Conservation (phyloP, 2,329 filamentous ascomycete genomes). For the Fonsecaea multimorphosa region DNA sequence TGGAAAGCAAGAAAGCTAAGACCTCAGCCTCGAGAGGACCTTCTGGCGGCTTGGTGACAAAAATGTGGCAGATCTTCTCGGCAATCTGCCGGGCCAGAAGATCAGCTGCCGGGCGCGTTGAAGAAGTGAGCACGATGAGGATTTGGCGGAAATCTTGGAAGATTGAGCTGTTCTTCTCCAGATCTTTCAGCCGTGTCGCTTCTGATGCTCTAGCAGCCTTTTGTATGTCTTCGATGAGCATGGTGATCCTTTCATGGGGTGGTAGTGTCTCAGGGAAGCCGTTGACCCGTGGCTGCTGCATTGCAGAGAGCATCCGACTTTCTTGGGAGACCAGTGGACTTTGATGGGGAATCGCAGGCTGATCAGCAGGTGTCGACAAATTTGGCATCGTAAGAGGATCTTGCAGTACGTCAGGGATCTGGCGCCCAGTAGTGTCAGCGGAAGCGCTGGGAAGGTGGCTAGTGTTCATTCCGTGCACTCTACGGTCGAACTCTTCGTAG, state of each 20-base stretch:
- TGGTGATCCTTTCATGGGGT: constrained; percentile 60
- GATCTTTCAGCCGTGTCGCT: constrained; percentile 64
- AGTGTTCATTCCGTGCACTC: constrained; percentile 69
- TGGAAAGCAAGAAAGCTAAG: constrained; percentile 65
- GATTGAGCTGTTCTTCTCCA: constrained; percentile 61
- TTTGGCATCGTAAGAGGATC: constrained; percentile 67
- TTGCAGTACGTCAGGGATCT: constrained; percentile 67
- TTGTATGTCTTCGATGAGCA: constrained; percentile 63
- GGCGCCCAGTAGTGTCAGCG: constrained; percentile 62
- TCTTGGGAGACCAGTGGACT: constrained; percentile 59
- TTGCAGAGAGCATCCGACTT: constrained; percentile 47
- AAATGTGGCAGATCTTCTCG: constrained; percentile 60
- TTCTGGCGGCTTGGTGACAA: constrained; percentile 61
- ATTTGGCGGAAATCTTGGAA: constrained; percentile 65
- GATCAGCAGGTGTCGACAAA: constrained; percentile 67
- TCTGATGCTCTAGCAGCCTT: constrained; percentile 61
- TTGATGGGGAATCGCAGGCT: constrained; percentile 65
- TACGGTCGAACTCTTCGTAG: constrained; percentile 93
- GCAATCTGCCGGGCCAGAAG: constrained; percentile 62
- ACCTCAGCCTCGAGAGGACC: constrained; percentile 67
- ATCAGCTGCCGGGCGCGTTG: constrained; percentile 57
- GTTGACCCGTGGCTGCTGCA: constrained; percentile 58
- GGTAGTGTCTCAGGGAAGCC: constrained; percentile 64
- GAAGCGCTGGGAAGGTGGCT: constrained; percentile 62
- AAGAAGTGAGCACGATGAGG: constrained; percentile 59